Evolutionary conservation across 208 protist species (phyloP), one percentile per base, ranked within the genome.

Genomic region (Herpetomonas tarakana): DNA sequence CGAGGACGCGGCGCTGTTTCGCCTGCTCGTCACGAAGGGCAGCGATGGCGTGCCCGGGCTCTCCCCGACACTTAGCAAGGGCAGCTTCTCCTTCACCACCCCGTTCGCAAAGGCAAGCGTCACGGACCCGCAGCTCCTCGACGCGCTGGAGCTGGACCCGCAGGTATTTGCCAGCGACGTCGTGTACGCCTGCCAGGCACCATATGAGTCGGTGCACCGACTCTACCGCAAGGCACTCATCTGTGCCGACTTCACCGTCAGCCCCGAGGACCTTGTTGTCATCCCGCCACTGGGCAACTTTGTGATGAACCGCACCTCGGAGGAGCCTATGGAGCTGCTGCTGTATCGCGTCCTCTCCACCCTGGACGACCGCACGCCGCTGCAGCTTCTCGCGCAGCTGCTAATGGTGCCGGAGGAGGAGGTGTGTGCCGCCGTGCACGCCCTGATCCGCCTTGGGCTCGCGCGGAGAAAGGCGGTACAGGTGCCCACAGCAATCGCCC

Each of bases 241-340:
- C 3, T 97, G 91, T 57, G 62, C 94, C 28, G 71, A 81, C 18
- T 85, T 98, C 39, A 82, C 79, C 2, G 91, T 99, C 14, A 55
- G 76, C 16, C 77, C 96, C 18, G 75, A 94, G 24, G 94, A 98
- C 67, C 67, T 68, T 51, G 74, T 98, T 45, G 69, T 86, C 9
- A 89, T 99, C 16, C 97, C 97, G 1, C 96, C 97, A 11, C 72
- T 98, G 9, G 74, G 76, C n/a, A 85, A 98, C 58, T 99, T 99
- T 54, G 97, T 99, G 12, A 99, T 99, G 98, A 99, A 99, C 68
- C 76, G 97, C 46, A 96, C 96, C 3, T 83, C 76, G 2, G 90
- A 96, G 21, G 94, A 98, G 56, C 96, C 93, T 16, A 85, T 96
- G 52, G 98, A 99, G 71, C 94, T 94, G 25, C 71, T 99, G 41